Evolutionary conservation across 257 asterid genomes (phyloP), one percentile per base, ranked within the genome.

Genomic region (Thymus mandschuricus): DNA sequence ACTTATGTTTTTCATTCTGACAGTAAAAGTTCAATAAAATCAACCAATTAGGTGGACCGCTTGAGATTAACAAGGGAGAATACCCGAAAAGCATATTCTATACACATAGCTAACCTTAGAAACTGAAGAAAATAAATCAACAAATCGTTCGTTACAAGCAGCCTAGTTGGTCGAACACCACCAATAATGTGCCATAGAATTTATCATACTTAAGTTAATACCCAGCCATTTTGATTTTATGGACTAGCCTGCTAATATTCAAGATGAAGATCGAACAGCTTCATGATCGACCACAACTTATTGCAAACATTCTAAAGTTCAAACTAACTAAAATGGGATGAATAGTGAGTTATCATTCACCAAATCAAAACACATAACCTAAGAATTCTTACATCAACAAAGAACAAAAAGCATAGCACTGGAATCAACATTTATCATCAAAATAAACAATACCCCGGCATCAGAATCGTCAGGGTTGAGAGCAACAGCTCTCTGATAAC

Each of bases 401-500:
- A 60, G 11, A 71, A 44, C 29, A 33, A 41, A 44, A 70, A 86
- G 90, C 81, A 94, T 94, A 5, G 97, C 86, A 46, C 74, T 41
- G 38, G 38, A 60, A 66, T 40, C 49, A 66, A 44, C 63, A 35
- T n/a, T 52, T 28, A 48, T 31, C 6, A 48, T n/a, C 35, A 34
- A 40, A 68, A 12, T n/a, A 77, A 49, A 30, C 38, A 41, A 40
- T 80, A 88, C 95, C 84, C 98, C 99, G 4, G 99, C 87, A 51
- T 81, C 84, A 1, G 86, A 84, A 78, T 94, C 99, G 52, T 91
- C 88, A 8, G 99, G 98, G 72, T 88, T 82, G 74, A 94, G 97
- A 45, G 82, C n/a, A 58, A 94, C 76, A 78, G 97, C 97, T 70
- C 99, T 83, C 81, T 91, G 96, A 72, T 89, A 94, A 77, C 99